Evolutionary conservation across 2,329 filamentous ascomycete species (phyloP).

Genomic region (Claviceps sorghi): DNA sequence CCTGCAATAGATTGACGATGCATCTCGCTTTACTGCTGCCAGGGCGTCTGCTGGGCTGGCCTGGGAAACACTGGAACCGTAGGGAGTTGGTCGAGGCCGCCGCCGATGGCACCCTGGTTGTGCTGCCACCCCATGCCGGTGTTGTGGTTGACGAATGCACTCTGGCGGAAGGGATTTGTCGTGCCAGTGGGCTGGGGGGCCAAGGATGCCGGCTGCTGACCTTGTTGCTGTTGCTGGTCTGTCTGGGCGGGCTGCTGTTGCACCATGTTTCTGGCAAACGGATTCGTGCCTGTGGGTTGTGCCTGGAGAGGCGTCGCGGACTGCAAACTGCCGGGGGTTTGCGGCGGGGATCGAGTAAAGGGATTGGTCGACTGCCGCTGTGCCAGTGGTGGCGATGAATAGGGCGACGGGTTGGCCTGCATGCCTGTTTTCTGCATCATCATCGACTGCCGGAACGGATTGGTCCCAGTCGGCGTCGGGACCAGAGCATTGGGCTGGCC

Average conservation of each 20-base stretch:
- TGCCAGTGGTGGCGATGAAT: conserved; percentile 28
- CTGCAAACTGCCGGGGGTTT: conserved; percentile 18
- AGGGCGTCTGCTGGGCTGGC: conserved; percentile 49
- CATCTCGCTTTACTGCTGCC: conserved; percentile 36
- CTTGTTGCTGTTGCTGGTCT: conserved; percentile 26
- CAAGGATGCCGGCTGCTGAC: conserved; percentile 29
- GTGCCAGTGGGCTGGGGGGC: conserved; percentile 68
- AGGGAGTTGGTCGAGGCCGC: conserved; percentile 61
- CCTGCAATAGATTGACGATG: too few relatives aligned
- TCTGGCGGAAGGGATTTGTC: conserved; percentile 91
- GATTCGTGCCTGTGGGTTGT: conserved; percentile 42
- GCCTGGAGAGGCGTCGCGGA: conserved; percentile 27
- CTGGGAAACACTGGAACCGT: conserved; percentile 79
- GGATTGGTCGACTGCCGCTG: conserved; percentile 65
- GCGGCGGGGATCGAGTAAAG: conserved; percentile 56
- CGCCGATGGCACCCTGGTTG: conserved; percentile 63
- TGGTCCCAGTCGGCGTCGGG: conserved; percentile 42
- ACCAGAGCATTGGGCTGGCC: conserved; percentile 29
- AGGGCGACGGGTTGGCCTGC: conserved; percentile 9
- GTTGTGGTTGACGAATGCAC: conserved; percentile 74
- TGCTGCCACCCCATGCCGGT: conserved; percentile 85
- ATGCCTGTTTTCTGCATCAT: conserved; percentile 47
- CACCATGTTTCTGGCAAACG: conserved; percentile 35
- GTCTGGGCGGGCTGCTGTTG: conserved; percentile 15
- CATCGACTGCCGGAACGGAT: conserved; percentile 91